A percentile compares a stretch with the other conserved stretches of the same genome.
Evolutionary conservation across 2,329 filamentous ascomycete genomes (phyloP).

Genomic region (Coleophoma cylindrospora): DNA sequence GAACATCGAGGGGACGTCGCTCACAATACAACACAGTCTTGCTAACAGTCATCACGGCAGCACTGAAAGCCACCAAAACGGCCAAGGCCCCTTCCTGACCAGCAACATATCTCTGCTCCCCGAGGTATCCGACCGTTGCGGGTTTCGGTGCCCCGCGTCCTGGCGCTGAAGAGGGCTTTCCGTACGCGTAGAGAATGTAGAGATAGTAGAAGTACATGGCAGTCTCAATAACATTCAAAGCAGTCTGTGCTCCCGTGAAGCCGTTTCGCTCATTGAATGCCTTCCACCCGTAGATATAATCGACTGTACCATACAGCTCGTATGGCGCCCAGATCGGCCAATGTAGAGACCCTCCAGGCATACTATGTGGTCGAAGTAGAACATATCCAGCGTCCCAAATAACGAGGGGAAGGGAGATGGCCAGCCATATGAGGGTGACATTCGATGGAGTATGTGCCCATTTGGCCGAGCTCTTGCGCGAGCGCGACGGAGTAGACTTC

Average conservation of each 20-base stretch:
- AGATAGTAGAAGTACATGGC: constrained; percentile 55
- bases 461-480: constrained; percentile 16
- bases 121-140: constrained; percentile 35
- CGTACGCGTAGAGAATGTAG: constrained; percentile 41
- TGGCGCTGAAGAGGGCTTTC: constrained; percentile 26
- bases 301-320: constrained; percentile 58
- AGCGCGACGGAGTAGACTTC: constrained; percentile 10
- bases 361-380: constrained; percentile 59
- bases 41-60: constrained; percentile 58
- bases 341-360: constrained; percentile 59
- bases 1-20: constrained; percentile 17
- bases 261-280: constrained; percentile 56
- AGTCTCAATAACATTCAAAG: constrained; percentile 56
- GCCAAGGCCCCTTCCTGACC: constrained; percentile 48
- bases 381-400: constrained; percentile 63
- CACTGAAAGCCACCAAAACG: constrained; percentile 52
- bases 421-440: constrained; percentile 54
- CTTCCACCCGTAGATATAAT: constrained; percentile 63
- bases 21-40: constrained; percentile 66
- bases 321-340: constrained; percentile 61
- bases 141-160: constrained; percentile 21
- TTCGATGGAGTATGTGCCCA: constrained; percentile 59
- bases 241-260: constrained; percentile 58
- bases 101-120: constrained; percentile 42
- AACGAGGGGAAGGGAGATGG: constrained; percentile 60